Conservation (phyloP, 1,284 basidiomycete genomes). For the Cryptococcus sp. region DNA sequence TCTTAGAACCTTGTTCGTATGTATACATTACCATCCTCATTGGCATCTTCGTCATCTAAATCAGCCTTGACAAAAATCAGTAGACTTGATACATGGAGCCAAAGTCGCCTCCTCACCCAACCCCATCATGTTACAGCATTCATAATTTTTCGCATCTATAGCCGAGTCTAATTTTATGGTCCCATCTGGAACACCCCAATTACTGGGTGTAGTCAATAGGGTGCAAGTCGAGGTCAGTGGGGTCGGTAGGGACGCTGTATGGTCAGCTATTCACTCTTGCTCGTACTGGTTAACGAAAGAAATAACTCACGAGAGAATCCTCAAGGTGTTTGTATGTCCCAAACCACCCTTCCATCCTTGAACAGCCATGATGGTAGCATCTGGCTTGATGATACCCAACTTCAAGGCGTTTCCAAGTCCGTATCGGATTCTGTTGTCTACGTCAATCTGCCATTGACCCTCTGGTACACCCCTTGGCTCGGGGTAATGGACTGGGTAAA, state of each 20-base stretch:
- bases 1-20: not conserved
- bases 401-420: conserved; percentile 83
- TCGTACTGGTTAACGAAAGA: too few relatives aligned
- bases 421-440: conserved; percentile 62
- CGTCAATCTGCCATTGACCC: conserved; percentile 97
- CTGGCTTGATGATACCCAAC: conserved; percentile 83
- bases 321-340: conserved; percentile 62
- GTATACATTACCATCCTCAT: not conserved
- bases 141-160: not conserved
- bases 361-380: conserved; percentile 86
- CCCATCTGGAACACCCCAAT: not conserved
- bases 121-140: not conserved
- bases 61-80: too few relatives aligned
- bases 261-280: conserved; percentile 1
- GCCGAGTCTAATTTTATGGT: not conserved
- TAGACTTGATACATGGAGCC: not conserved
- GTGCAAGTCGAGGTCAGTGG: conserved; percentile 74
- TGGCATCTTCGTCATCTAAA: too few relatives aligned
- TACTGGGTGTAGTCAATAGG: conserved; percentile 45
- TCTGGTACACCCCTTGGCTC: conserved; percentile 81
- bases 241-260: conserved; percentile 68
- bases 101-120: not conserved
- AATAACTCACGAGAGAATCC: conserved; percentile 41
- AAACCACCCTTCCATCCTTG: conserved; percentile 99
- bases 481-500: conserved; percentile 92